Conservation (phyloP, 2,329 filamentous ascomycete genomes). For the Diplodia scrobiculata region DNA sequence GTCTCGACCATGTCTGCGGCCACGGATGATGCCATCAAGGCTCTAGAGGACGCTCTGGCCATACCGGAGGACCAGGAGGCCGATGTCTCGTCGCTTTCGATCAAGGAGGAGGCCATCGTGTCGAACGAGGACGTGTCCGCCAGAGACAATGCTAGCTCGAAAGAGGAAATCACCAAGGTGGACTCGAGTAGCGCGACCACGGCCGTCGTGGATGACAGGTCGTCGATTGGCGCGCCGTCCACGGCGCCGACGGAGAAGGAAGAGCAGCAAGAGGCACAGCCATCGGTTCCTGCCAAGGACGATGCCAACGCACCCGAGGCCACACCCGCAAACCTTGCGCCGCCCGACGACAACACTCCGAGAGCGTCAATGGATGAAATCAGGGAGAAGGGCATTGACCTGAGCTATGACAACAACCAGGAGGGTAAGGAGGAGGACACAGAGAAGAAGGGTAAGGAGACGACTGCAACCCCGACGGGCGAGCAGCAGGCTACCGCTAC, state of each 20-base stretch:
- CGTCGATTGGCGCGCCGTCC: conserved; percentile 1
- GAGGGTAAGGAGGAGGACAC: conserved; percentile 12
- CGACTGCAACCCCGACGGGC: conserved; percentile 18
- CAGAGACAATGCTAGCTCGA: conserved; percentile 10
- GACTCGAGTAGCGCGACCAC: conserved; percentile 18
- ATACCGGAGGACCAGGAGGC: conserved; percentile 35
- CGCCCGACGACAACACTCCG: conserved; percentile 7
- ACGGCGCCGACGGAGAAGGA: conserved; percentile 13
- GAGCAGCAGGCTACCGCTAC: conserved; percentile 23
- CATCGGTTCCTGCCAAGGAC: not conserved
- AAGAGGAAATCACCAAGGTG: conserved; percentile 13
- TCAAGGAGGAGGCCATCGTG: not conserved
- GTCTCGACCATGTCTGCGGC: conserved; percentile 35
- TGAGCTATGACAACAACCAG: conserved; percentile 8
- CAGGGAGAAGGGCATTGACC: conserved; percentile 20
- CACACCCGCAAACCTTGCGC: not conserved
- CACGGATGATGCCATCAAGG: conserved; percentile 39
- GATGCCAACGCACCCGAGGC: conserved; percentile 7
- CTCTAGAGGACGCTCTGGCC: conserved; percentile 37
- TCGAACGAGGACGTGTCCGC: not conserved
- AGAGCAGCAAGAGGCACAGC: not conserved
- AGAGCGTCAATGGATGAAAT: not conserved
- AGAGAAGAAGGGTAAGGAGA: conserved; percentile 28
- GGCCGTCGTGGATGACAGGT: conserved; percentile 24
- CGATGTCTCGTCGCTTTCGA: conserved; percentile 12